A percentile compares a stretch with the other conserved stretches of the same genome.
phyloP scores from a whole-genome alignment of 2,329 filamentous ascomycete genomes.

The Colletotrichum caudatum region DNA sequence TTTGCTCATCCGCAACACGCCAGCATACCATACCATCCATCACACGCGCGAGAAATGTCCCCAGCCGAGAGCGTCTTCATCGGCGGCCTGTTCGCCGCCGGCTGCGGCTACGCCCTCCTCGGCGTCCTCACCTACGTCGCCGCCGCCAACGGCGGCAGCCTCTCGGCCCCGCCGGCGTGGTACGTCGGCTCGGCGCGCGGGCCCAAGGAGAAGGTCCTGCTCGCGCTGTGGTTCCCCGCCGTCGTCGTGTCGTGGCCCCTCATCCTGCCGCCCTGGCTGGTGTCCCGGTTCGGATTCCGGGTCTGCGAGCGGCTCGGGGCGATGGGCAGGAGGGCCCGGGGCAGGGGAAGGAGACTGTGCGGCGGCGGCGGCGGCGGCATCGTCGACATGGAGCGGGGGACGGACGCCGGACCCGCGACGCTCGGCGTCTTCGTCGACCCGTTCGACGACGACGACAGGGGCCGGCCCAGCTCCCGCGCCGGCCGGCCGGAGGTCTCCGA shows the following conservation, averaged over 20 bases:
- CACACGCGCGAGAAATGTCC: background rate
- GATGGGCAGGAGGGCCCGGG: too few species aligned
- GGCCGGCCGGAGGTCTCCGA: background rate
- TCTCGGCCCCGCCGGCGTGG: constrained; percentile 12
- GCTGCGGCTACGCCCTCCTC: constrained; percentile 6
- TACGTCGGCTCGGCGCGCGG: constrained; percentile 5
- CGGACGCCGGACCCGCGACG: background rate
- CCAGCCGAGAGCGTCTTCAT: background rate
- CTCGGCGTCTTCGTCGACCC: background rate
- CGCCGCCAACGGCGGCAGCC: constrained; percentile 1
- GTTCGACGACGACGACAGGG: background rate
- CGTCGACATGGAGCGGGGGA: background rate
- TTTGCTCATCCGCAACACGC: too few species aligned
- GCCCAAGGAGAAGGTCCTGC: background rate
- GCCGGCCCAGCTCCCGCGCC: background rate
- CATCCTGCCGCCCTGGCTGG: background rate
- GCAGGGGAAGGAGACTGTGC: too few species aligned
- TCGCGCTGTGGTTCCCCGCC: constrained; percentile 14
- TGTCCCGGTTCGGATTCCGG: background rate
- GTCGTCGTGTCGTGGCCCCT: constrained; percentile 15
- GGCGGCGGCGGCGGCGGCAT: background rate
- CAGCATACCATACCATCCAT: too few species aligned
- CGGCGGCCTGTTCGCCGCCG: background rate
- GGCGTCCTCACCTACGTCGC: background rate
- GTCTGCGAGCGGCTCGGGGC: background rate